Evolutionary conservation across 2,329 filamentous ascomycete species (phyloP), one percentile per base, ranked within the genome.

Genomic region (Colletotrichum theobromicola): DNA sequence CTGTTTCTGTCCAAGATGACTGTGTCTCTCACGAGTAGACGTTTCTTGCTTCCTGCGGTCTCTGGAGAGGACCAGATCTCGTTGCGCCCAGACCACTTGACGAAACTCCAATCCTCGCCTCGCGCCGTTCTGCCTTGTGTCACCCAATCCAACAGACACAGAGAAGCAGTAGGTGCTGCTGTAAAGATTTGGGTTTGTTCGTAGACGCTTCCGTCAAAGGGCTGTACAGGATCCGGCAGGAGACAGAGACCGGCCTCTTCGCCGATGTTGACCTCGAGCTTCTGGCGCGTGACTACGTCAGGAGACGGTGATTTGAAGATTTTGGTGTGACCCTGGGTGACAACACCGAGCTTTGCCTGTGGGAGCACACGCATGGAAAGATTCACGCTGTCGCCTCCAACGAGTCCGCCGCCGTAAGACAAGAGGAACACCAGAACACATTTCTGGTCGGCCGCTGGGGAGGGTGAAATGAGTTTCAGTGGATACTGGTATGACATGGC

Each of bases 101-200:
- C 86, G 75, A 98, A 92, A 78, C 93, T 93, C 97, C 97, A 99
- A 76, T 95, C 90, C 84, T 99, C 97, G 28, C 95, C 96, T 61
- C 94, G 91, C 6, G 97, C 96, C 6, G 89, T 91, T 21, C 97
- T 91, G 9, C 97, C 97, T 80, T 96, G 94, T 3, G 93, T 97
- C 8, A 98, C 95, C 97, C 97, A 99, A 83, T 99, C 97, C 60
- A 98, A 87, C 3, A 98, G 89, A 81, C 95, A 97, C 16, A 98
- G 85, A 53, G 93, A 92, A 78, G 88, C 90, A 7, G 80, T 84
- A 10, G 86, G 84, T 9, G 87, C 87, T 65, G 93, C 84, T 42
- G 89, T 89, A 83, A 98, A 98, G 24, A 92, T 89, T 83, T 98
- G 97, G 18, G 87, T 89, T 84, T 98, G 97, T 78, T 94, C 91